These are phyloP conservation scores for Botryosphaeria agaves DNA, from an alignment of 2,329 filamentous ascomycete genomes.

Conservation along the genomic window DNA sequence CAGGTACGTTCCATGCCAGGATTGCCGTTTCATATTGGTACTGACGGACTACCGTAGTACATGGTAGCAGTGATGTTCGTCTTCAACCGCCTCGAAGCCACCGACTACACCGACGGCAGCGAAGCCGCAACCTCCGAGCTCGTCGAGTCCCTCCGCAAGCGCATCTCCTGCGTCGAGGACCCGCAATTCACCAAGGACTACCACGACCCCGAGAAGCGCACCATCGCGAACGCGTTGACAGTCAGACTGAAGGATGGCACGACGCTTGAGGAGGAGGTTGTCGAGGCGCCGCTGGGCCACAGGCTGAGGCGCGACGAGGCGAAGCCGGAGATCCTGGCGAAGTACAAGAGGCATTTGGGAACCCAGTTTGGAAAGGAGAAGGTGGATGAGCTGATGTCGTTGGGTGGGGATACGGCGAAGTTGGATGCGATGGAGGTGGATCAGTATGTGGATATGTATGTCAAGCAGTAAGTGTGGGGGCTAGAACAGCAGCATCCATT, in stretches of 20 bases:
- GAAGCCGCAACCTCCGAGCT: conserved; percentile 83
- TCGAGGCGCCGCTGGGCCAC: conserved; percentile 91
- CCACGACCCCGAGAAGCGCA: conserved; percentile 83
- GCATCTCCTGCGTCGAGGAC: conserved; percentile 94
- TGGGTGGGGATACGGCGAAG: conserved; percentile 57
- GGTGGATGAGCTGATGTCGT: conserved; percentile 66
- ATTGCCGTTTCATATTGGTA: too few relatives aligned
- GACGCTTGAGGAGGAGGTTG: conserved; percentile 71
- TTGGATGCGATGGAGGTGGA: conserved; percentile 74
- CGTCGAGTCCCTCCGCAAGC: conserved; percentile 79
- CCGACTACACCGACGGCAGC: conserved; percentile 81
- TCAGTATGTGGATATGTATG: conserved; percentile 80
- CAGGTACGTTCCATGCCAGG: conserved; percentile 33
- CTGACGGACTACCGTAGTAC: conserved; percentile 46
- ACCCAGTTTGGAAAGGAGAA: conserved; percentile 63
- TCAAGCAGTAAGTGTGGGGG: conserved; percentile 28
- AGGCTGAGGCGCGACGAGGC: conserved; percentile 83
- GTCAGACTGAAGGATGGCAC: conserved; percentile 92
- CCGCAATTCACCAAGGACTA: conserved; percentile 89
- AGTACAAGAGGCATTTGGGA: conserved; percentile 83
- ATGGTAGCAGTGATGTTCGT: conserved; percentile 95
- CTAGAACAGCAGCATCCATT: too few relatives aligned
- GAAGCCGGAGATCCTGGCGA: conserved; percentile 89
- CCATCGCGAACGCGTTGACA: conserved; percentile 92
- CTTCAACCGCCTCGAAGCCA: conserved; percentile 83